phyloP scores from a whole-genome alignment of 2,329 filamentous ascomycete genomes.

The Raffaelea deltoideospora region DNA sequence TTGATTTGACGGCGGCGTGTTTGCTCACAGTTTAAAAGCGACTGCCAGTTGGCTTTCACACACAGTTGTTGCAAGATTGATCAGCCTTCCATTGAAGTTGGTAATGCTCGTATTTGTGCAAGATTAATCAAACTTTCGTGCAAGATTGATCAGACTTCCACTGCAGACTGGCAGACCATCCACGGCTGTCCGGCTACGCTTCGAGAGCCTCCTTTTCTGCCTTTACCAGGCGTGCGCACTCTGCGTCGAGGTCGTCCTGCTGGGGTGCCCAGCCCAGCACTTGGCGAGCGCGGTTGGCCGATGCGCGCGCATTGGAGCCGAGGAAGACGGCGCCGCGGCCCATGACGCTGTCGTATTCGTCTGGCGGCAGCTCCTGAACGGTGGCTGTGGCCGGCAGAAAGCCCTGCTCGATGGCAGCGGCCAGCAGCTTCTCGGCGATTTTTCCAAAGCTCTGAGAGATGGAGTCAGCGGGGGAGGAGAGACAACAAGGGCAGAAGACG shows the following conservation, averaged over 20 bases:
- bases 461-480: no score
- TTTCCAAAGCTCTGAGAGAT: not conserved
- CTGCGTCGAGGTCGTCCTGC: not conserved
- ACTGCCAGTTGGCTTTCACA: no score
- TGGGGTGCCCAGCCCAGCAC: not conserved
- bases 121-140: no score
- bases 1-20: no score
- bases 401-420: not conserved
- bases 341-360: not conserved
- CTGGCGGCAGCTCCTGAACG: not conserved
- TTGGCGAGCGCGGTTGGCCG: not conserved
- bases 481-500: no score
- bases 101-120: no score
- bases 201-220: not conserved
- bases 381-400: not conserved
- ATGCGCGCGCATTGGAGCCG: not conserved
- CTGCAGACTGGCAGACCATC: no score
- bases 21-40: no score
- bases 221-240: not conserved
- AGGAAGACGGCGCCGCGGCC: not conserved
- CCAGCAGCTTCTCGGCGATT: not conserved
- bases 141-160: no score
- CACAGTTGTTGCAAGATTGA: no score
- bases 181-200: no score
- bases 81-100: no score